Conservation (phyloP, 176 grass and related monocot species). For the Cymbopogon citratus region DNA sequence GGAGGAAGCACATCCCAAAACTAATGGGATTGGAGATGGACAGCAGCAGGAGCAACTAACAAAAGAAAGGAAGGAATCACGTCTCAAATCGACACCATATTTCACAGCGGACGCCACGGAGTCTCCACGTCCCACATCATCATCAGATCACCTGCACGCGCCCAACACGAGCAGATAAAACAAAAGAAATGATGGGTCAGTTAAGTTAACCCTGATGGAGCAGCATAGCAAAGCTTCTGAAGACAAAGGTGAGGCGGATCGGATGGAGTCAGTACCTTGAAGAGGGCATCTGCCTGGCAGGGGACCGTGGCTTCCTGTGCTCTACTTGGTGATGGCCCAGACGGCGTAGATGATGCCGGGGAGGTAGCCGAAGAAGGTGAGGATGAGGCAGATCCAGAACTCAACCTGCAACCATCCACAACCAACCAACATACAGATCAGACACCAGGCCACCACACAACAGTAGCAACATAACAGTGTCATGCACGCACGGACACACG, state of each 20-base stretch:
- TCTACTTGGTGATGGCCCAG: conserved; percentile 57
- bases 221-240: no score
- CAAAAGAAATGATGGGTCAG: no score
- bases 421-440: neutral
- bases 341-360: conserved; percentile 92
- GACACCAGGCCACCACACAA: neutral
- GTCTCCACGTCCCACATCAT: neutral
- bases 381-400: conserved; percentile 84
- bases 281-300: neutral
- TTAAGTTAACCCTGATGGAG: no score
- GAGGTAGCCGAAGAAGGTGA: conserved; percentile 73
- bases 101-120: neutral
- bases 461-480: no score
- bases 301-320: neutral
- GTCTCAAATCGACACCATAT: neutral
- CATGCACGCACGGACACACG: no score
- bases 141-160: no score
- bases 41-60: neutral
- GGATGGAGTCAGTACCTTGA: no score
- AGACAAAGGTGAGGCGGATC: no score
- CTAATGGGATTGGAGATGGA: neutral
- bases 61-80: neutral
- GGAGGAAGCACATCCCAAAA: neutral
- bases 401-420: conserved; percentile 45
- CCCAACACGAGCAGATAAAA: no score